phyloP scores from a whole-genome alignment of 2,329 filamentous ascomycete species.

The Rutstroemia sp. region DNA sequence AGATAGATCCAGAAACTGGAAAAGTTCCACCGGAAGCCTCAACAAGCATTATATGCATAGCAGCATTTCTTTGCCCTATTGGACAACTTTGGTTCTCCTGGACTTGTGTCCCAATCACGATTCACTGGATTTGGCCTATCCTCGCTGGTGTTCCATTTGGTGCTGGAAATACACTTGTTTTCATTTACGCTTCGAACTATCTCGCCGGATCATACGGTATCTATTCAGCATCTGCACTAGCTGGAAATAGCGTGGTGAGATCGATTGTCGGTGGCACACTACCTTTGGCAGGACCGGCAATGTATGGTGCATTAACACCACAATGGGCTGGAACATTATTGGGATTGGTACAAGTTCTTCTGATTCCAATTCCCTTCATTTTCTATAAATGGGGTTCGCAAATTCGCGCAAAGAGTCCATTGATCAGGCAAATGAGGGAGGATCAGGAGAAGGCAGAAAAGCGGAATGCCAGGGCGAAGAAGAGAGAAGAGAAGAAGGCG shows the following conservation, averaged over 20 bases:
- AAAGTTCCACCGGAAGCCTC: conserved; percentile 71
- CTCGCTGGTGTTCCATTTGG: conserved; percentile 75
- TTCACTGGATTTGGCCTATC: conserved; percentile 78
- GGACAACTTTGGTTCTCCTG: conserved; percentile 84
- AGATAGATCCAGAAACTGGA: conserved; percentile 67
- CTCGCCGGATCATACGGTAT: conserved; percentile 72
- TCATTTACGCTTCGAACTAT: conserved; percentile 79
- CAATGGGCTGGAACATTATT: conserved; percentile 76
- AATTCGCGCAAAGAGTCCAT: conserved; percentile 45
- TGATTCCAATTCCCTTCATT: conserved; percentile 73
- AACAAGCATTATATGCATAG: conserved; percentile 72
- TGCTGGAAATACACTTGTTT: conserved; percentile 66
- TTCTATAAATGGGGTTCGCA: conserved; percentile 59
- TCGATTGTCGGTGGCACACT: conserved; percentile 69
- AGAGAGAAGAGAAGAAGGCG: conserved; percentile 8
- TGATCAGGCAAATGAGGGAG: conserved; percentile 33
- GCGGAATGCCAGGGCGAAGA: conserved; percentile 16
- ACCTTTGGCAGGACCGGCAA: conserved; percentile 64
- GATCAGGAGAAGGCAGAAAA: conserved; percentile 26
- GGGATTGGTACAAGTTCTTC: conserved; percentile 62
- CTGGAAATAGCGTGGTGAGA: conserved; percentile 70
- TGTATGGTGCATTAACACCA: conserved; percentile 63
- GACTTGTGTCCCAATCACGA: conserved; percentile 70
- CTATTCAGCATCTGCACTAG: conserved; percentile 73
- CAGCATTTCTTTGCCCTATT: conserved; percentile 63